Conservation (phyloP, 208 protist species). For the Vickermania spadyakhi region DNA sequence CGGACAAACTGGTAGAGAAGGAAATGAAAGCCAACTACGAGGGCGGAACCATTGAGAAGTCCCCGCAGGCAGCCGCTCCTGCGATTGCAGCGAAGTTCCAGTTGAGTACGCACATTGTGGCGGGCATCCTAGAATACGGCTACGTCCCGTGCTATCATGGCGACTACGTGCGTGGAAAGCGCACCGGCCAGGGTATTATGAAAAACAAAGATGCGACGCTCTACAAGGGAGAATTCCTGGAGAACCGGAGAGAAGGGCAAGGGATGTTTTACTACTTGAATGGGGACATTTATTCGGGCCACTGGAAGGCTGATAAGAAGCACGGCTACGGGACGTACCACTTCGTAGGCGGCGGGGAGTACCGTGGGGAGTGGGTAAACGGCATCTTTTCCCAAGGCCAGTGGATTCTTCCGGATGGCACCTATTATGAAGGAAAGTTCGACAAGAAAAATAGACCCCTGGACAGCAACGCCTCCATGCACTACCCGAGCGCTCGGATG, state of each 20-base stretch:
- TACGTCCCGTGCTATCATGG: slow-evolving; percentile 77
- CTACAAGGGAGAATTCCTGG: slow-evolving; percentile 87
- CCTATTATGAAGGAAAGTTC: slow-evolving; percentile 86
- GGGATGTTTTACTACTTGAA: slow-evolving; percentile 91
- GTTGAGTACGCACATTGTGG: slow-evolving; percentile 55
- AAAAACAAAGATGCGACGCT: slow-evolving; percentile 86
- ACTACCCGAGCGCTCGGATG: slow-evolving; percentile 61
- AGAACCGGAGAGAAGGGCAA: slow-evolving; percentile 82
- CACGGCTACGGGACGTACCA: slow-evolving; percentile 87
- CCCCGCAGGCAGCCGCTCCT: slow-evolving; percentile 8
- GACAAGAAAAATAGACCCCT: slow-evolving; percentile 80
- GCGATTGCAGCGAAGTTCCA: slow-evolving; percentile 40
- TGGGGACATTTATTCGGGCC: slow-evolving; percentile 83
- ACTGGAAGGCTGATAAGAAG: slow-evolving; percentile 74
- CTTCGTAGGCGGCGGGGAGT: slow-evolving; percentile 75
- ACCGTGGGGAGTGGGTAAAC: slow-evolving; percentile 66
- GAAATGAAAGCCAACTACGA: slow-evolving; percentile 35
- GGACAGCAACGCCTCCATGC: slow-evolving; percentile 63
- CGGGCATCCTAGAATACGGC: slow-evolving; percentile 55
- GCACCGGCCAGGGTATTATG: slow-evolving; percentile 75
- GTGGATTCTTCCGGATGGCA: slow-evolving; percentile 79
- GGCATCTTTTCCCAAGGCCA: slow-evolving; percentile 80
- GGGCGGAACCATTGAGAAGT: slow-evolving; percentile 18
- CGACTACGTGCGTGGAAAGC: slow-evolving; percentile 76
- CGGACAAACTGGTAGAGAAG: slow-evolving; percentile 63